A percentile compares a stretch with the other conserved stretches of the same genome.
phyloP scores from a whole-genome alignment of 352 stramenopile species.

The Pythium myriotylum region DNA sequence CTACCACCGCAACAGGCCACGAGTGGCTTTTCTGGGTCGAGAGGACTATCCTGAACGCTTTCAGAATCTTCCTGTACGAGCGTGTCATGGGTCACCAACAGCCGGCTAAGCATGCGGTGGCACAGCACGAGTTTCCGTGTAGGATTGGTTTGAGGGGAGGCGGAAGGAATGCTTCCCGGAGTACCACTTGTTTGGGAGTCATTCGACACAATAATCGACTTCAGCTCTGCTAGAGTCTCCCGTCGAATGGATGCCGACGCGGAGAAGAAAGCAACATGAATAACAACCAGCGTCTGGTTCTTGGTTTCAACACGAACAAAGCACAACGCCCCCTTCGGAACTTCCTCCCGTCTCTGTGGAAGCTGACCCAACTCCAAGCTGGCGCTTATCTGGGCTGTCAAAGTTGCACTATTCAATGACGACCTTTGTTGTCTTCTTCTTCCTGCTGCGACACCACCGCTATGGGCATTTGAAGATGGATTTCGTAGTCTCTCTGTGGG shows the following conservation, averaged over 20 bases:
- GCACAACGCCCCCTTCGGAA: conserved; percentile 53
- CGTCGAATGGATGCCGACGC: conserved; percentile 61
- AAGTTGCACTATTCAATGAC: conserved; percentile 34
- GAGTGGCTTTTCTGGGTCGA: conserved; percentile 43
- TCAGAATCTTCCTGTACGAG: conserved; percentile 36
- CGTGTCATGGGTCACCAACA: conserved; percentile 78
- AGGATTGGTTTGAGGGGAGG: conserved; percentile 16
- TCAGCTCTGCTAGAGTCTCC: conserved; percentile 74
- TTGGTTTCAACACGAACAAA: conserved; percentile 85
- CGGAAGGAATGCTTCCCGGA: conserved; percentile 3
- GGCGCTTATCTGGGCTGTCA: conserved; percentile 41
- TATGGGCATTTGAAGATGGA: conserved; percentile 16
- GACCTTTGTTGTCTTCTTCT: conserved; percentile 37
- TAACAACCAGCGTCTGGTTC: conserved; percentile 72
- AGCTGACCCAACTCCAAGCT: conserved; percentile 21
- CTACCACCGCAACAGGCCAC: conserved; percentile 78
- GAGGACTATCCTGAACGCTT: conserved; percentile 21
- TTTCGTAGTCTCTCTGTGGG: background rate
- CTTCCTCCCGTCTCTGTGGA: conserved; percentile 21
- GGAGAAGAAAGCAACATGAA: conserved; percentile 90
- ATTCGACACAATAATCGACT: conserved; percentile 58
- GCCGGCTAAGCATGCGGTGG: conserved; percentile 79
- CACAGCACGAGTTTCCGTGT: conserved; percentile 45
- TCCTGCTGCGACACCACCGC: background rate
- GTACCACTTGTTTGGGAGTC: conserved; percentile 21